Evolutionary conservation across 495 filamentous ascomycete species (phyloP).

Genomic region (Xylaria intraflava): DNA sequence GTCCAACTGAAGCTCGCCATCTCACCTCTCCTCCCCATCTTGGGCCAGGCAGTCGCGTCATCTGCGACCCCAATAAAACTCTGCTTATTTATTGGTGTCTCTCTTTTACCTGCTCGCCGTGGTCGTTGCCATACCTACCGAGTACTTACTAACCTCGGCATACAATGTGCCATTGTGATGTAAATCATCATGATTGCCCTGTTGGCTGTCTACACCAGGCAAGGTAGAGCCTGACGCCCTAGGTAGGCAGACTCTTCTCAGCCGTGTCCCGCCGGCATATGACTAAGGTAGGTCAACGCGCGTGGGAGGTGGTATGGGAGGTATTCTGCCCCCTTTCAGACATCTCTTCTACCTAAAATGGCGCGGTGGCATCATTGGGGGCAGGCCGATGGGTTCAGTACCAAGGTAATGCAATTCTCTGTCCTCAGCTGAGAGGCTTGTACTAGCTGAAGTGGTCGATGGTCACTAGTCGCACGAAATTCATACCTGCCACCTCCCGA

Average conservation of each 20-base stretch:
- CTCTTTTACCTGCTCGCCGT: background rate
- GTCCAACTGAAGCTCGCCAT: slow-evolving; percentile 6
- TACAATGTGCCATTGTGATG: no score
- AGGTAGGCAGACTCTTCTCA: no score
- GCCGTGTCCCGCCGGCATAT: background rate
- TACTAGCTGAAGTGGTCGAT: slow-evolving; percentile 3
- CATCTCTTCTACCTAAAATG: background rate
- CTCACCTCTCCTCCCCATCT: slow-evolving; percentile 8
- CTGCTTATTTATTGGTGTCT: background rate
- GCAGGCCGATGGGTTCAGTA: background rate
- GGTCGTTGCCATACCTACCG: no score
- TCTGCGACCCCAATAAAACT: background rate
- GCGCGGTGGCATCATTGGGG: background rate
- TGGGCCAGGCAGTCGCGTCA: slow-evolving; percentile 6
- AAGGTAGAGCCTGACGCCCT: no score
- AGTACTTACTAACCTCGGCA: background rate
- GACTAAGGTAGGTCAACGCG: no score
- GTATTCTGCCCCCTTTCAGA: no score
- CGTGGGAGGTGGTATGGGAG: no score
- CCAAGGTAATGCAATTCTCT: background rate
- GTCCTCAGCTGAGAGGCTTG: background rate
- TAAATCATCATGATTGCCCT: background rate
- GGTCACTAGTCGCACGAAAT: background rate
- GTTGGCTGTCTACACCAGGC: background rate
- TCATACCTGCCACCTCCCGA: no score